These are phyloP conservation scores for Lactifluus piperatus DNA, from an alignment of 768 basidiomycete genomes.

Conservation along the genomic window DNA sequence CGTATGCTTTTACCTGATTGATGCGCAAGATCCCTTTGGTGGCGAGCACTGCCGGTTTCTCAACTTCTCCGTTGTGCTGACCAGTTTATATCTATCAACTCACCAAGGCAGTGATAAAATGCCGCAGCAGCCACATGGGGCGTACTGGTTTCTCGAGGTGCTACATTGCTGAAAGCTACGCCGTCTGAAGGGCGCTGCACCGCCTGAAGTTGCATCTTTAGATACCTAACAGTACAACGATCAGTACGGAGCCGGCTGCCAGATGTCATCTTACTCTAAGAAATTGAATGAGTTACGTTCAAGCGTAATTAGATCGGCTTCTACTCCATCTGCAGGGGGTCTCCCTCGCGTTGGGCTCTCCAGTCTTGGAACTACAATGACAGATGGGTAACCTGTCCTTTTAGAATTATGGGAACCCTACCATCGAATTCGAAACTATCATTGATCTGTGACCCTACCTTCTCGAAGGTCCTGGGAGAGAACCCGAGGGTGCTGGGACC, in stretches of 20 bases:
- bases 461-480: conserved; percentile 41
- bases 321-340: conserved; percentile 45
- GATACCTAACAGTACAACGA: conserved; percentile 43
- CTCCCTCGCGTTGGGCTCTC: conserved; percentile 23
- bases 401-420: conserved; percentile 27
- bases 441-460: conserved; percentile 33
- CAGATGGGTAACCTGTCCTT: conserved; percentile 1
- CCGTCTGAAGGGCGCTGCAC: conserved; percentile 38
- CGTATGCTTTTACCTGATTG: conserved; percentile 53
- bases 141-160: conserved; percentile 57
- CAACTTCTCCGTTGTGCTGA: neutral
- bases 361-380: conserved; percentile 23
- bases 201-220: conserved; percentile 63
- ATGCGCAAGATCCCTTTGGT: conserved; percentile 65
- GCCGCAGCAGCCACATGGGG: conserved; percentile 73
- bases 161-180: conserved; percentile 57
- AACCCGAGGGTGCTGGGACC: conserved; percentile 32
- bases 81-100: conserved; percentile 1
- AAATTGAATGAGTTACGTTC: conserved; percentile 78
- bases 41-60: conserved; percentile 45
- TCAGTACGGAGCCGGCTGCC: neutral
- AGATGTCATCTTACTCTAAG: conserved; percentile 46
- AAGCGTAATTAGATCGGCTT: conserved; percentile 46
- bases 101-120: conserved; percentile 82
- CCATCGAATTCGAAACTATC: conserved; percentile 66